phyloP scores from a whole-genome alignment of 2,329 filamentous ascomycete species.

The Nemania sp. region DNA sequence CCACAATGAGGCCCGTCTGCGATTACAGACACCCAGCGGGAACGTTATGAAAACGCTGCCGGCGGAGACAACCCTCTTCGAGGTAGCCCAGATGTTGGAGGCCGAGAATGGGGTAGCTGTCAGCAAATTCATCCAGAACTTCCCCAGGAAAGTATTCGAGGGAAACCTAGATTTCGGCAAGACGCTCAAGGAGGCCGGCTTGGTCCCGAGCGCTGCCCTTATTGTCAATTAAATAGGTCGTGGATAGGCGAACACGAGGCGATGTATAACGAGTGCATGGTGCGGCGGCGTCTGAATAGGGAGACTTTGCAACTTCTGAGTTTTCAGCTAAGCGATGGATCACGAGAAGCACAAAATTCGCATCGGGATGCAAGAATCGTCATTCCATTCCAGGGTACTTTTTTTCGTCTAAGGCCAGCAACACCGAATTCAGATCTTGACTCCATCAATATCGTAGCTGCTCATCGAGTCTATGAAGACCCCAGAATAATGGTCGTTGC shows the following conservation, averaged over 20 bases:
- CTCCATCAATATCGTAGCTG: slow-evolving; percentile 27
- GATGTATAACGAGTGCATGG: slow-evolving; percentile 29
- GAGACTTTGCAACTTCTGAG: slow-evolving; percentile 5
- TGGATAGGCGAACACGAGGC: background rate
- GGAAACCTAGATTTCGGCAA: slow-evolving; percentile 77
- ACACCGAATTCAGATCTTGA: slow-evolving; percentile 24
- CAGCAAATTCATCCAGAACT: slow-evolving; percentile 80
- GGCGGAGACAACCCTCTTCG: slow-evolving; percentile 88
- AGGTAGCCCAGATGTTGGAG: slow-evolving; percentile 78
- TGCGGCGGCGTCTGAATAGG: slow-evolving; percentile 28
- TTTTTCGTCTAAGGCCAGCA: slow-evolving; percentile 28
- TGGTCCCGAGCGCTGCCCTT: slow-evolving; percentile 89
- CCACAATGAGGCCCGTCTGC: slow-evolving; percentile 79
- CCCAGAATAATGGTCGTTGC: slow-evolving; percentile 31
- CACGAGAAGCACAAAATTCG: slow-evolving; percentile 17
- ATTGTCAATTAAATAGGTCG: slow-evolving; percentile 62
- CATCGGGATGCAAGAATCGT: slow-evolving; percentile 25
- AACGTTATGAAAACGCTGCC: slow-evolving; percentile 87
- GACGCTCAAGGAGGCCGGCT: slow-evolving; percentile 88
- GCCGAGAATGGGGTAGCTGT: slow-evolving; percentile 73
- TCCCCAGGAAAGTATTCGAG: slow-evolving; percentile 80
- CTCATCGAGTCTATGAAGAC: slow-evolving; percentile 27
- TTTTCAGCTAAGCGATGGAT: slow-evolving; percentile 7
- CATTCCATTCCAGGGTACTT: slow-evolving; percentile 28
- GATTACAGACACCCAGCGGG: slow-evolving; percentile 76